phyloP scores from a whole-genome alignment of 768 basidiomycete genomes.

The Leccinum disarticulatum region DNA sequence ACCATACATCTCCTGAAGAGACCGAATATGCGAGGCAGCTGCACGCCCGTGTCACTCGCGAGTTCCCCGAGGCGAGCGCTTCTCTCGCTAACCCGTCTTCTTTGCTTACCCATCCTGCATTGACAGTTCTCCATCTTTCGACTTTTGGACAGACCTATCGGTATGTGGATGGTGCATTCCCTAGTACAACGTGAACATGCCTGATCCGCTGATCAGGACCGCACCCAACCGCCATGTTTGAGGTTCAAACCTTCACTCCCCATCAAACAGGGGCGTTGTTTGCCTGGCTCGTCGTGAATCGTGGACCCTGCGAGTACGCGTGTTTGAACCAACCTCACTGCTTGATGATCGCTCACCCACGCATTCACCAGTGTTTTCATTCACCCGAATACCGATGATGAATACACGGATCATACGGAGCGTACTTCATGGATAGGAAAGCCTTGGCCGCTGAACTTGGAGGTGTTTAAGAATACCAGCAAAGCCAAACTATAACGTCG shows the following conservation, averaged over 20 bases:
- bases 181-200: background rate
- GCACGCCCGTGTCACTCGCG: conserved; percentile 56
- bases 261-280: conserved; percentile 70
- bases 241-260: conserved; percentile 65
- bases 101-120: background rate
- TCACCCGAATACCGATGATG: conserved; percentile 69
- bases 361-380: conserved; percentile 48
- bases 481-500: too few species aligned
- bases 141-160: conserved; percentile 63
- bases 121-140: conserved; percentile 57
- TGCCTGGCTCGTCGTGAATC: conserved; percentile 63
- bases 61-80: conserved; percentile 62
- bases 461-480: conserved; percentile 20
- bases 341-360: background rate
- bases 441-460: conserved; percentile 52
- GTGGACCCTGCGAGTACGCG: conserved; percentile 70
- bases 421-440: conserved; percentile 65
- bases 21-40: conserved; percentile 51
- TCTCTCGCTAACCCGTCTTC: background rate
- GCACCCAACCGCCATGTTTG: conserved; percentile 71
- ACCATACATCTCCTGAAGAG: conserved; percentile 44
- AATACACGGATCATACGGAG: conserved; percentile 60
- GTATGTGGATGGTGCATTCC: conserved; percentile 34
- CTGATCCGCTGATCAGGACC: conserved; percentile 44
- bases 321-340: background rate